Base-by-base conservation (phyloP, 495 filamentous ascomycete genomes). In the Hypoxylon lenormandii region DNA sequence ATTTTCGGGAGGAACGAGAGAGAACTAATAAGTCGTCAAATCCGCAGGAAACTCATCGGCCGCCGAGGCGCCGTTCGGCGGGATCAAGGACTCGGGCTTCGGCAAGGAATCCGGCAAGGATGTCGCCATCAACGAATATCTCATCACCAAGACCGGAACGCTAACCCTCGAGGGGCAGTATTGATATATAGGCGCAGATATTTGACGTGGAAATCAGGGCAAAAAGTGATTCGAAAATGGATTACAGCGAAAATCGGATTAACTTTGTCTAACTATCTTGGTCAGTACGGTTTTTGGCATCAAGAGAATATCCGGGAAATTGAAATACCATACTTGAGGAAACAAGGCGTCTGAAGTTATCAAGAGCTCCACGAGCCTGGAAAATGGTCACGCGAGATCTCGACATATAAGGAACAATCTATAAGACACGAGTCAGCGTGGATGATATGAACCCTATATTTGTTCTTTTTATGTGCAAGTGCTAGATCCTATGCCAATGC, bases 71-170 rank as follows among this genome's bases (percentile, higher is more conserved):
- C 90, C 90, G 0, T 92, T 92, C 72, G 90, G 90, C 15, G 90
- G 86, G 0, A 89, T 91, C 64, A 92, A 92, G 79, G 89, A 91
- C 72, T 88, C 85, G 5, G 90, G 90, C 0, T 91, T 91, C 69
- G 90, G 90, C 8, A 92, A 92, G 78, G 90, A 92, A 74, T 88
- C 85, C 12, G 89, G 90, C 15, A 90, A 88, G 73, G 89, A 91
- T 56, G 87, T 90, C 22, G 89, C 89, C 2, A 84, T 91, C 19
- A 79, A 84, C 30, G 89, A 91, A 74, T 92, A 90, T 58, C 75
- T 91, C 74, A 83, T 91, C 21, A 89, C 88, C 1, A 92, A 92
- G 79, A 91, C 89, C 2, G 89, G 87, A 13, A 90, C 87, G 0
- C 69, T 91, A 72, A 86, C 87, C 0, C 68, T 91, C 16, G 86